Percentiles rank a stretch among this genome's conserved stretches.
These are phyloP conservation scores for Smallanthus sonchifolius DNA, from an alignment of 129 eudicot species.

Conservation along the genomic window DNA sequence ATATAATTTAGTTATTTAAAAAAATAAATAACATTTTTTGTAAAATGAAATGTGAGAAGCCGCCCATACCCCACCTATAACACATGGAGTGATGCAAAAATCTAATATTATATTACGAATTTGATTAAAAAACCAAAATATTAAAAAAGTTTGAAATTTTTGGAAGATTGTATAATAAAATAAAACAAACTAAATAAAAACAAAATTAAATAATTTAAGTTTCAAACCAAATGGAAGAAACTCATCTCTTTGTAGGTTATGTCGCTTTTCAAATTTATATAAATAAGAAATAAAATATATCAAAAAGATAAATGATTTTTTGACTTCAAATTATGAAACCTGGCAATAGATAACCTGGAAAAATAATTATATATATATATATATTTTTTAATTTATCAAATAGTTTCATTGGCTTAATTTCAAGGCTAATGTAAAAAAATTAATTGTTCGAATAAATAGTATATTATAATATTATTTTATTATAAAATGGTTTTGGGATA, in stretches of 20 bases:
- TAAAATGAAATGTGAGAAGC: conserved; percentile 10
- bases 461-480: too few relatives aligned
- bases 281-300: neutral
- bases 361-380: too few relatives aligned
- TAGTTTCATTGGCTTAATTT: too few relatives aligned
- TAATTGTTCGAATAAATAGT: too few relatives aligned
- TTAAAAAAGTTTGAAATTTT: neutral
- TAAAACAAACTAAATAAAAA: neutral
- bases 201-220: neutral
- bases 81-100: conserved; percentile 4
- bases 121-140: neutral
- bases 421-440: too few relatives aligned
- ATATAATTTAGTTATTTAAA: neutral
- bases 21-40: neutral
- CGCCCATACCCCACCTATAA: conserved; percentile 28
- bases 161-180: neutral
- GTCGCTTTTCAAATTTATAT: neutral
- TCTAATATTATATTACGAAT: neutral
- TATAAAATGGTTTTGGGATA: neutral
- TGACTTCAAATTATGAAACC: conserved; percentile 20
- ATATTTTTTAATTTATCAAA: too few relatives aligned
- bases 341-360: neutral
- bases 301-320: neutral
- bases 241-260: conserved; percentile 23
- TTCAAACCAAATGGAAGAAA: conserved; percentile 13